Base-by-base conservation (phyloP, 805 yeast genomes). In the Metschnikowia vanudenii region DNA sequence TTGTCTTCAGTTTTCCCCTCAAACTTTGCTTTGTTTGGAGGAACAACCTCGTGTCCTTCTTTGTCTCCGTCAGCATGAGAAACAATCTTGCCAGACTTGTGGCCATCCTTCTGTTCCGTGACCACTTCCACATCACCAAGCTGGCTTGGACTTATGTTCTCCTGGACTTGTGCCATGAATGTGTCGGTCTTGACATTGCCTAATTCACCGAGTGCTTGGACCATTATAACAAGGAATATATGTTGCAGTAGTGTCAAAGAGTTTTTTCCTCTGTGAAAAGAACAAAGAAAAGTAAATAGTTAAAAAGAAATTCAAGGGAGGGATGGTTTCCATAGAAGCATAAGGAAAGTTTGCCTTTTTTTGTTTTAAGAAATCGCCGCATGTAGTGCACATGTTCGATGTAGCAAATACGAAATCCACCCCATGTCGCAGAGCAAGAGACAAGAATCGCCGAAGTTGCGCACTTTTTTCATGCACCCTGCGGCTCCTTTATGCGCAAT, bases 191-290 rank as follows among this genome's bases (percentile, higher is more conserved):
- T 32, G 31, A 53, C 41, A 31, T 51, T 45, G n/a, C 58, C 58
- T 44, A 55, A 47, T 44, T 55, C 58, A 11, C 55, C 56, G 14
- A 52, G 33, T 17, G 47, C 26, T 38, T 49, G 46, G 2, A 41
- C 34, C 54, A 50, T 46, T 26, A 10, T 26, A 26, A 26, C 7
- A 9, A 26, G 28, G 12, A 22, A 22, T 22, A 10, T 8, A 26
- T 26, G 28, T 8, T 6, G 28, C 3, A 26, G 28, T 26, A 26
- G 28, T 26, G 28, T 6, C 5, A 26, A 26, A 12, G 5, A 6
- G 5, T 26, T 26, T 7, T 26, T 26, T 26, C 10, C 12, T 26
- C 28, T 5, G 8, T 5, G 8, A 8, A 22, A 22, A 8, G 24
- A 22, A 22, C 24, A 5, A 22, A 8, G 8, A 22, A 22, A 22